Conservation (phyloP, 2,329 filamentous ascomycete genomes). For the Claviceps maximensis region DNA sequence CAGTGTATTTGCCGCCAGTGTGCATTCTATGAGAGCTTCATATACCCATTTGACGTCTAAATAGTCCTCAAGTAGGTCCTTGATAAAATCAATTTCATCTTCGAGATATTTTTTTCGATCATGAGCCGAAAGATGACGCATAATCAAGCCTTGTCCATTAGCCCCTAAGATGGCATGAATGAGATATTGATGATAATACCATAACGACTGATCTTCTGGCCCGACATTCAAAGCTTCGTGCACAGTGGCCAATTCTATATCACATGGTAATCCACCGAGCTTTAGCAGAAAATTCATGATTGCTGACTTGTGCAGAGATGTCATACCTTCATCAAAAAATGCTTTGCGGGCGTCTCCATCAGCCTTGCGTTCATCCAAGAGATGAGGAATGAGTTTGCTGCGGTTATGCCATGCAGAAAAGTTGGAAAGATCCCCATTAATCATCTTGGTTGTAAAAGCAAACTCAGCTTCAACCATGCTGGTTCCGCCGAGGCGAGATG, state of each 20-base stretch:
- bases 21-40: slow-evolving; percentile 69
- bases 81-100: slow-evolving; percentile 61
- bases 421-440: slow-evolving; percentile 73
- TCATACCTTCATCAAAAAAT: slow-evolving; percentile 54
- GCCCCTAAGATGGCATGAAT: slow-evolving; percentile 52
- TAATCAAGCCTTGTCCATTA: slow-evolving; percentile 8
- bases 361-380: slow-evolving; percentile 59
- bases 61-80: slow-evolving; percentile 49
- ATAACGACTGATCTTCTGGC: slow-evolving; percentile 87
- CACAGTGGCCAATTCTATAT: slow-evolving; percentile 58
- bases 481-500: slow-evolving; percentile 31
- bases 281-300: not conserved
- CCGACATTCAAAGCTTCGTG: slow-evolving; percentile 73
- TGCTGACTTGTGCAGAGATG: slow-evolving; percentile 18
- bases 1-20: slow-evolving; percentile 29
- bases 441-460: slow-evolving; percentile 82
- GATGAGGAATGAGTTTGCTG: slow-evolving; percentile 64
- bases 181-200: slow-evolving; percentile 91
- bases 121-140: slow-evolving; percentile 32
- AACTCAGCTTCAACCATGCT: slow-evolving; percentile 73
- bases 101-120: slow-evolving; percentile 54
- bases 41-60: slow-evolving; percentile 67
- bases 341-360: slow-evolving; percentile 46
- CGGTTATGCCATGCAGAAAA: slow-evolving; percentile 96
- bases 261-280: not conserved